These are phyloP conservation scores for Candida patagonica DNA, from an alignment of 805 yeast species.

Conservation along the genomic window DNA sequence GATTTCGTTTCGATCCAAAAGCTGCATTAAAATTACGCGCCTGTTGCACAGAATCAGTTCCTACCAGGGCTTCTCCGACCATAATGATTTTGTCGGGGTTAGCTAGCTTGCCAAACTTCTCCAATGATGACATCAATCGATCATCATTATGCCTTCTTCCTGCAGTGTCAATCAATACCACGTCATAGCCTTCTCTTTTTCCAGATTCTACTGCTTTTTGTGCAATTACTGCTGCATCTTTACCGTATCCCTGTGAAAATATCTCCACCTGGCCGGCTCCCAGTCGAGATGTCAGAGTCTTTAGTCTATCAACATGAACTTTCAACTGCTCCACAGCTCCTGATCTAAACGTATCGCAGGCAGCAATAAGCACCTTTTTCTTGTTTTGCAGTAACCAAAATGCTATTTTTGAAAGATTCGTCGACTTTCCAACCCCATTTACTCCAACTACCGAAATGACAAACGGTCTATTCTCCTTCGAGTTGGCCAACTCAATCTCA, in stretches of 20 bases:
- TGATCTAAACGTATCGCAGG: slow-evolving; percentile 95
- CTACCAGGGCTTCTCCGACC: slow-evolving; percentile 98
- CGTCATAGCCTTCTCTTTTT: slow-evolving; percentile 57
- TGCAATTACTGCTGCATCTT: slow-evolving; percentile 94
- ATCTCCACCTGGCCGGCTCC: slow-evolving; percentile 53
- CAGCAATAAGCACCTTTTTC: slow-evolving; percentile 78
- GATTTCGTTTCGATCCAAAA: slow-evolving; percentile 69
- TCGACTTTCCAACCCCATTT: slow-evolving; percentile 96
- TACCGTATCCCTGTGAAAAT: slow-evolving; percentile 93
- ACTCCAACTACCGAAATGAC: slow-evolving; percentile 98
- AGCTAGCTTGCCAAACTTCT: slow-evolving; percentile 91
- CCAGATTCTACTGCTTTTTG: slow-evolving; percentile 83
- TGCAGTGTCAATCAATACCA: slow-evolving; percentile 92
- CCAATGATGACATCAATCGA: slow-evolving; percentile 88
- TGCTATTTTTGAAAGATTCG: slow-evolving; percentile 87
- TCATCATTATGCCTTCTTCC: slow-evolving; percentile 96
- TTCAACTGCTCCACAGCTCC: slow-evolving; percentile 98
- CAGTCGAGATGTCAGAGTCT: slow-evolving; percentile 49
- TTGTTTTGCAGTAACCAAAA: slow-evolving; percentile 92
- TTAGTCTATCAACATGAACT: slow-evolving; percentile 82
- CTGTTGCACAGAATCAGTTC: slow-evolving; percentile 94
- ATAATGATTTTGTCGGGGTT: slow-evolving; percentile 92
- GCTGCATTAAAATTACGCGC: slow-evolving; percentile 90
- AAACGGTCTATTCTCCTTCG: slow-evolving; percentile 48
- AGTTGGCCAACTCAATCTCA: slow-evolving; percentile 52